Conservation (phyloP, 2,329 filamentous ascomycete species). For the Colletotrichum sp. region DNA sequence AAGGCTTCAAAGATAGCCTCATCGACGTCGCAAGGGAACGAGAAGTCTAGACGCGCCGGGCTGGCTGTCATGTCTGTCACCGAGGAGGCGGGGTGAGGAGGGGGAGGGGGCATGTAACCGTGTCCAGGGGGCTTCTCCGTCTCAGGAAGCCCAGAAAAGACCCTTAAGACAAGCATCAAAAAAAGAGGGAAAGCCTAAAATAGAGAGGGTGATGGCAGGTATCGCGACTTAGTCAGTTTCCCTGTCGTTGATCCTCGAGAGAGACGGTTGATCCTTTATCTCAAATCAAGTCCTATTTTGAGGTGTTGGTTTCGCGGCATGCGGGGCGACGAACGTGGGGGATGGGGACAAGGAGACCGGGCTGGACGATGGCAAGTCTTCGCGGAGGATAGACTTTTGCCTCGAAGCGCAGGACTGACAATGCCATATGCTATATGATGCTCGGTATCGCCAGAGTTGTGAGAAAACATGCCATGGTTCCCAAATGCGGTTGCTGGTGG, state of each 20-base stretch:
- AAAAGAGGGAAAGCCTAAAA: background rate
- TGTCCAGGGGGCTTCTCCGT: background rate
- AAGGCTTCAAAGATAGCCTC: background rate
- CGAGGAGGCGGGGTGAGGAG: background rate
- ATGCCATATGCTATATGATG: background rate
- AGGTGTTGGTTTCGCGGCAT: background rate
- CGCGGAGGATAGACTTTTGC: background rate
- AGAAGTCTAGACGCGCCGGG: background rate
- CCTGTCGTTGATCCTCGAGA: background rate
- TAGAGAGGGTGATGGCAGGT: background rate
- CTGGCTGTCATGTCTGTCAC: background rate
- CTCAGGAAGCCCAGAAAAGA: background rate
- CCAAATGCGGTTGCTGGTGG: background rate
- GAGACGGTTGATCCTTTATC: background rate
- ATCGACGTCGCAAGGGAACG: background rate
- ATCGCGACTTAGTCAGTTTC: background rate
- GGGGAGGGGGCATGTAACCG: background rate
- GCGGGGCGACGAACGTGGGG: background rate
- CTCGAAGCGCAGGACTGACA: background rate
- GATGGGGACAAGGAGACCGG: background rate
- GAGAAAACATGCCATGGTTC: background rate
- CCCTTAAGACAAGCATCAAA: background rate
- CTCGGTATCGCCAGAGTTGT: background rate
- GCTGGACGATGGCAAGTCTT: background rate
- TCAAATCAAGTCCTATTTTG: background rate